A percentile compares a stretch with the other conserved stretches of the same genome.
phyloP scores from a whole-genome alignment of 2,329 filamentous ascomycete genomes.

The Pseudocercospora fuligena region DNA sequence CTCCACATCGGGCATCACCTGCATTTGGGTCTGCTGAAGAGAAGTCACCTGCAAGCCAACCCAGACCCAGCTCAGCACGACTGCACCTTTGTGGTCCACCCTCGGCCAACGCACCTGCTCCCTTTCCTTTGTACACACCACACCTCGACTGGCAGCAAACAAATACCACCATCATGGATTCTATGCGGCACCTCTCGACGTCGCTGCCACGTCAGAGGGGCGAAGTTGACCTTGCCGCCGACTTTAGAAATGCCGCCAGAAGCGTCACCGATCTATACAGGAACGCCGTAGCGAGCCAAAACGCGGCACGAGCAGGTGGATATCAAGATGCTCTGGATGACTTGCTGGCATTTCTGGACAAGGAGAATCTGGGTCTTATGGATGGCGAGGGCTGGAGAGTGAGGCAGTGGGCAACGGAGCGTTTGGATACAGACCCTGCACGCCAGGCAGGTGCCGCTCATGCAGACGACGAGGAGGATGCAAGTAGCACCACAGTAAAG shows the following conservation, averaged over 20 bases:
- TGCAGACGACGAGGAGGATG: slow-evolving; percentile 63
- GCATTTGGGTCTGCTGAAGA: neutral
- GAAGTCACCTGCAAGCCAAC: slow-evolving; percentile 3
- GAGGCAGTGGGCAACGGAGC: slow-evolving; percentile 70
- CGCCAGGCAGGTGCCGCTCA: slow-evolving; percentile 49
- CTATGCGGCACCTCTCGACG: slow-evolving; percentile 66
- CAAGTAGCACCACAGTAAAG: slow-evolving; percentile 43
- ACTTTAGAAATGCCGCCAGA: slow-evolving; percentile 89
- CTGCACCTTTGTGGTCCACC: slow-evolving; percentile 15
- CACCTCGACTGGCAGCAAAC: slow-evolving; percentile 8
- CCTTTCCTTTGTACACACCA: slow-evolving; percentile 8
- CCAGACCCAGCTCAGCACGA: neutral
- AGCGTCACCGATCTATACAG: slow-evolving; percentile 98
- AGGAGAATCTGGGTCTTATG: slow-evolving; percentile 74
- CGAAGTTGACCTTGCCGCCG: slow-evolving; percentile 68
- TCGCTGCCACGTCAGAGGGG: slow-evolving; percentile 55
- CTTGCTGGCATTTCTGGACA: slow-evolving; percentile 82
- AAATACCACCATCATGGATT: slow-evolving; percentile 57
- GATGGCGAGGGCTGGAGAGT: slow-evolving; percentile 77
- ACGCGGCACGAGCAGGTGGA: slow-evolving; percentile 75
- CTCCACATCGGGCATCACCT: slow-evolving; percentile 11
- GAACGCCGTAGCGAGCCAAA: slow-evolving; percentile 78
- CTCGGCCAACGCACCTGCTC: slow-evolving; percentile 4
- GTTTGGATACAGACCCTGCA: slow-evolving; percentile 55
- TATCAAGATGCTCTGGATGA: slow-evolving; percentile 96